These are phyloP conservation scores for Heritiera fomes DNA, from an alignment of 345 rosid genomes.

Conservation along the genomic window DNA sequence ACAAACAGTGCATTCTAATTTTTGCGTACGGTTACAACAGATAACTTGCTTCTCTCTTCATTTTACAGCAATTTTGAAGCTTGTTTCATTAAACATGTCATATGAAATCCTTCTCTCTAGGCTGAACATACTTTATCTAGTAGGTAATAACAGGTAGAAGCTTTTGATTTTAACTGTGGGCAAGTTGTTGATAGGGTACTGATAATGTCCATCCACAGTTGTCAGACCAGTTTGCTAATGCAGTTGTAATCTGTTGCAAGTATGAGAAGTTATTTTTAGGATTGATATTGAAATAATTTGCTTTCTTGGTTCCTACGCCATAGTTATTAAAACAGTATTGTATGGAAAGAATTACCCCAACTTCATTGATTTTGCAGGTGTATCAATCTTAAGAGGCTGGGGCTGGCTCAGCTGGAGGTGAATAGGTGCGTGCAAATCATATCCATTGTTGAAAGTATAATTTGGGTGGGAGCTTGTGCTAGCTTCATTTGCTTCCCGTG, in stretches of 20 bases:
- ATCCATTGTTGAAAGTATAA: constrained; percentile 31
- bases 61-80: constrained; percentile 24
- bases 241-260: constrained; percentile 40
- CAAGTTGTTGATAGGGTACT: constrained; percentile 15
- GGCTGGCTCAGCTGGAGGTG: constrained; percentile 54
- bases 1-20: neutral
- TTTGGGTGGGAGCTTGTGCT: constrained; percentile 27
- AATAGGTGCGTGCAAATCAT: constrained; percentile 38
- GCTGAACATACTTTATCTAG: constrained; percentile 22
- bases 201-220: constrained; percentile 12
- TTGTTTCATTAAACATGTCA: constrained; percentile 29
- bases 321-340: neutral
- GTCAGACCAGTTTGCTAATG: constrained; percentile 20
- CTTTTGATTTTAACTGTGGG: constrained; percentile 16
- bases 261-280: constrained; percentile 11
- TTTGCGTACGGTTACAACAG: constrained; percentile 5
- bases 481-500: constrained; percentile 28
- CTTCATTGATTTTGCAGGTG: constrained; percentile 34
- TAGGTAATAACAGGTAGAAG: constrained; percentile 20
- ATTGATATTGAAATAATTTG: constrained; percentile 17
- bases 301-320: neutral
- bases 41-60: constrained; percentile 9
- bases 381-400: constrained; percentile 36
- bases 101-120: constrained; percentile 20
- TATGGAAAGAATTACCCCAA: constrained; percentile 37